Percentiles rank a stretch among this genome's conserved stretches.
phyloP scores from a whole-genome alignment of 2,329 filamentous ascomycete genomes.

The Colletotrichum eleusines region DNA sequence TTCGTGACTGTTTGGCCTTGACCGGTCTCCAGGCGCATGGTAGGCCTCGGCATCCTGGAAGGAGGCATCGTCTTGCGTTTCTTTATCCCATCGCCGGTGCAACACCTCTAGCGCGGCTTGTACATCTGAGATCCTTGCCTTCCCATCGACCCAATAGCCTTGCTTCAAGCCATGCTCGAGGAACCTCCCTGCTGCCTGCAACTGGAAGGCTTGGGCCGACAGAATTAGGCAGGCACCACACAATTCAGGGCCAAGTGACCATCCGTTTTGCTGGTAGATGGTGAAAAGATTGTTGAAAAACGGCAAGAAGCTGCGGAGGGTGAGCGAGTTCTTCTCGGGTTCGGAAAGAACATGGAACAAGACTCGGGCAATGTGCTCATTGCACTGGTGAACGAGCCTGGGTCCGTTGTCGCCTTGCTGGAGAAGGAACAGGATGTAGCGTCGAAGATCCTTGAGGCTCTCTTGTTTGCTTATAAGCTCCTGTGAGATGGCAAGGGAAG shows the following conservation, averaged over 20 bases:
- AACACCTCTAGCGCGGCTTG: not conserved
- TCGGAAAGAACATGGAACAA: not conserved
- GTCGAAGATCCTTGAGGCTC: slow-evolving; percentile 5
- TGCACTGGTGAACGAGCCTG: not conserved
- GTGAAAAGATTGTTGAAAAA: slow-evolving; percentile 58
- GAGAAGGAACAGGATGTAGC: slow-evolving; percentile 2
- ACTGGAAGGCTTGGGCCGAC: slow-evolving; percentile 46
- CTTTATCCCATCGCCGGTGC: not conserved
- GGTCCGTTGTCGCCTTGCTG: slow-evolving; percentile 3
- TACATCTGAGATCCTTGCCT: not conserved
- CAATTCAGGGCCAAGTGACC: slow-evolving; percentile 47
- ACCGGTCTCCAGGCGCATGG: not conserved
- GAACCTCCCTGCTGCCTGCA: slow-evolving; percentile 25
- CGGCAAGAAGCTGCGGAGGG: slow-evolving; percentile 47
- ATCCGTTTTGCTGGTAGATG: slow-evolving; percentile 46
- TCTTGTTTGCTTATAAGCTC: not conserved
- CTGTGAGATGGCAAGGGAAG: not conserved
- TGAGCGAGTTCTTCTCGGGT: not conserved
- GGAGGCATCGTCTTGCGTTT: not conserved
- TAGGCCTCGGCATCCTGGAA: not conserved
- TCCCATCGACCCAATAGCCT: slow-evolving; percentile 19
- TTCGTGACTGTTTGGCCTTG: not conserved
- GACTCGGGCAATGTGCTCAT: slow-evolving; percentile 8
- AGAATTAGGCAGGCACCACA: slow-evolving; percentile 48
- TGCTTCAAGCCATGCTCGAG: slow-evolving; percentile 23